These are phyloP conservation scores for Francoa sonchifolia DNA, from an alignment of 441 rosid species.

Conservation along the genomic window DNA sequence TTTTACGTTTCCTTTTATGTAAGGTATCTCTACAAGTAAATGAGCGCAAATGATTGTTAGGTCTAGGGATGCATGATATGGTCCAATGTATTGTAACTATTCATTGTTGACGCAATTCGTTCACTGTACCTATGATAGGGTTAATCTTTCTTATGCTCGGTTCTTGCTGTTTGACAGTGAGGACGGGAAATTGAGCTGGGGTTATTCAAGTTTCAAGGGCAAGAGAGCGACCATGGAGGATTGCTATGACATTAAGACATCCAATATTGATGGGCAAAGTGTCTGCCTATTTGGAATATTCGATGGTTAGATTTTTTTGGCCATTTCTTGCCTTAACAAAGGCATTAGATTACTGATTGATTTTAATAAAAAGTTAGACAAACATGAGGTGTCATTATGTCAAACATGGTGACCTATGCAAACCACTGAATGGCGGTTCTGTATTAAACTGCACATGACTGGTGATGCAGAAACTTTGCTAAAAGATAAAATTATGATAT, in stretches of 20 bases:
- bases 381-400: conserved; percentile 1
- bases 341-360: conserved; percentile 3
- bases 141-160: neutral
- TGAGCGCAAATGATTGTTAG: too few relatives aligned
- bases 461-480: too few relatives aligned
- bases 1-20: too few relatives aligned
- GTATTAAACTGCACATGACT: too few relatives aligned
- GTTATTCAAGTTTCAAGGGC: conserved; percentile 90
- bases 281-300: conserved; percentile 93
- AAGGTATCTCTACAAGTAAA: too few relatives aligned
- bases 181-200: conserved; percentile 81
- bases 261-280: conserved; percentile 56
- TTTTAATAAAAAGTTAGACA: neutral
- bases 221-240: conserved; percentile 97
- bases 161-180: conserved; percentile 56
- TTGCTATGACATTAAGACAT: conserved; percentile 62
- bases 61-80: too few relatives aligned
- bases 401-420: conserved; percentile 2
- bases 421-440: too few relatives aligned
- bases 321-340: conserved; percentile 8
- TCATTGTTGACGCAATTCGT: neutral
- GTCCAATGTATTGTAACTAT: too few relatives aligned
- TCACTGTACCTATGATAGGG: conserved; percentile 1
- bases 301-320: conserved; percentile 57
- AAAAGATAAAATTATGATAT: too few relatives aligned